Conservation (phyloP, 441 rosid genomes). For the Biscutella laevigata region DNA sequence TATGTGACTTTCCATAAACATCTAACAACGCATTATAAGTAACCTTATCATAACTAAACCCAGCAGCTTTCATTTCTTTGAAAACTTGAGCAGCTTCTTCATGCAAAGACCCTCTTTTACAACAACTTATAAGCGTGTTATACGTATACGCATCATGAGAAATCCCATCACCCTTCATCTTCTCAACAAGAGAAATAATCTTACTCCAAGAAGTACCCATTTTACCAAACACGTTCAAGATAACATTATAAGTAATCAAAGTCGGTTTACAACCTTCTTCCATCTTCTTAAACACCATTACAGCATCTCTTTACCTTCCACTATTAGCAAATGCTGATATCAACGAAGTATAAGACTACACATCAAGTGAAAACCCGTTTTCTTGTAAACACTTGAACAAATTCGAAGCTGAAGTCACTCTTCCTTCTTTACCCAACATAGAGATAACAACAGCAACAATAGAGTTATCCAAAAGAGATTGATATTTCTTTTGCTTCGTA, state of each 20-base stretch:
- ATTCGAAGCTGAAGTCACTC: slow-evolving; percentile 48
- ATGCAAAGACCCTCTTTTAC: slow-evolving; percentile 69
- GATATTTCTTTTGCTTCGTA: slow-evolving; percentile 35
- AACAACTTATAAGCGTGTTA: slow-evolving; percentile 76
- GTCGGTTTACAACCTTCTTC: slow-evolving; percentile 73
- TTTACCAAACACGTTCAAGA: slow-evolving; percentile 77
- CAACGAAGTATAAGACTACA: slow-evolving; percentile 70
- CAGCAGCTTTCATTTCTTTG: slow-evolving; percentile 60
- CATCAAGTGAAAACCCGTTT: slow-evolving; percentile 57
- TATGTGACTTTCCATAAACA: slow-evolving; percentile 83
- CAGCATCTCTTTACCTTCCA: slow-evolving; percentile 79
- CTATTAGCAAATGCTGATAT: slow-evolving; percentile 56
- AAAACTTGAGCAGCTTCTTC: slow-evolving; percentile 70
- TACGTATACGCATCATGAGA: slow-evolving; percentile 66
- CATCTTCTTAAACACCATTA: slow-evolving; percentile 60
- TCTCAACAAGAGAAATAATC: slow-evolving; percentile 46
- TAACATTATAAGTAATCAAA: slow-evolving; percentile 75
- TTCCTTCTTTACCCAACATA: slow-evolving; percentile 59
- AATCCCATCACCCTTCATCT: slow-evolving; percentile 58
- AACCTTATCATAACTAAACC: slow-evolving; percentile 71
- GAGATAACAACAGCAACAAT: slow-evolving; percentile 54
- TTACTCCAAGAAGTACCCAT: slow-evolving; percentile 96
- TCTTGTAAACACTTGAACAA: slow-evolving; percentile 43
- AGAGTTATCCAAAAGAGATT: slow-evolving; percentile 39
- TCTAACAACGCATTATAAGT: slow-evolving; percentile 71